These are phyloP conservation scores for Lyophyllum semitale DNA, from an alignment of 768 basidiomycete species.

Conservation along the genomic window DNA sequence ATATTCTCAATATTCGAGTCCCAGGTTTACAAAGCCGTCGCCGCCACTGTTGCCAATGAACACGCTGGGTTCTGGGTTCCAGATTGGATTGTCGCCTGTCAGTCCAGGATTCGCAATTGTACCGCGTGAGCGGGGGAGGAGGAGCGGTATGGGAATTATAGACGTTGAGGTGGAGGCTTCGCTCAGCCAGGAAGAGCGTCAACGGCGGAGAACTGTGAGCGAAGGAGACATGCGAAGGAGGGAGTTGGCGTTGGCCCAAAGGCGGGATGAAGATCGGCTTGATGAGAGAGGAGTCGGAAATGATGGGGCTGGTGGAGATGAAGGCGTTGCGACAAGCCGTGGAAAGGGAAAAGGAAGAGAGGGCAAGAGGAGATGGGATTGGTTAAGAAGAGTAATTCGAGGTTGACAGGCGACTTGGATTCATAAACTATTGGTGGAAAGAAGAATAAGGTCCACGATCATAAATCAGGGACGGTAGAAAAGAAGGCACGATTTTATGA, in stretches of 20 bases:
- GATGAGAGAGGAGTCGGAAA: constrained; percentile 9
- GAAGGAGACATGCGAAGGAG: constrained; percentile 42
- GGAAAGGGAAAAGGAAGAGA: constrained; percentile 7
- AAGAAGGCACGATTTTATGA: background rate
- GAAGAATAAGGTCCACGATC: background rate
- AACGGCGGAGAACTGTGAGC: constrained; percentile 51
- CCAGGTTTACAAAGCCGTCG: constrained; percentile 8
- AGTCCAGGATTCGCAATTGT: constrained; percentile 79
- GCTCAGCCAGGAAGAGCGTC: constrained; percentile 18
- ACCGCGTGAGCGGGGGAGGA: constrained; percentile 52
- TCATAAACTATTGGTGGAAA: background rate
- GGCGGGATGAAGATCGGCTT: constrained; percentile 4
- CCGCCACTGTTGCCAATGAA: constrained; percentile 35
- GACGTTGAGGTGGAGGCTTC: constrained; percentile 30
- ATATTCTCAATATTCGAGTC: background rate
- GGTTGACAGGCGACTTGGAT: background rate
- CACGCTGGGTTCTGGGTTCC: constrained; percentile 56
- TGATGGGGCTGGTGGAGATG: background rate
- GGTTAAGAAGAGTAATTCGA: constrained; percentile 25
- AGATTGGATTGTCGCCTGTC: constrained; percentile 73
- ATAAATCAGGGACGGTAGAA: constrained; percentile 5
- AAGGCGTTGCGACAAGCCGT: background rate
- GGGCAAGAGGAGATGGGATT: constrained; percentile 23
- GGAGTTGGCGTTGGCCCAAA: constrained; percentile 8
- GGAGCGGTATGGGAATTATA: constrained; percentile 39